phyloP scores from a whole-genome alignment of 2,329 filamentous ascomycete species.

The Catunica adiposa region DNA sequence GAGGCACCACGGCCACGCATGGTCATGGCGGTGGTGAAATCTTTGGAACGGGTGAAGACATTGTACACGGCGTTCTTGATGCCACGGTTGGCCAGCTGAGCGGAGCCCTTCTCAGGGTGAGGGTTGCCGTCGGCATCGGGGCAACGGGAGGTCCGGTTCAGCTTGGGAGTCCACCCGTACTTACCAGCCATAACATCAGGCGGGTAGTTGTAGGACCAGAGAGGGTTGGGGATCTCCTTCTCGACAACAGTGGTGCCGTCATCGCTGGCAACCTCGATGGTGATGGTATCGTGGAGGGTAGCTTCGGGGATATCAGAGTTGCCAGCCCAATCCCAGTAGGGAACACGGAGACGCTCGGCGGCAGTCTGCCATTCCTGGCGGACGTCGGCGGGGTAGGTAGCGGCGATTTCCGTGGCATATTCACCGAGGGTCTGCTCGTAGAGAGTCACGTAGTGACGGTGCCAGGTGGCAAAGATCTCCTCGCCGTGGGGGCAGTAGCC shows the following conservation, averaged over 20 bases:
- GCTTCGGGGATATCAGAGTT: slow-evolving; percentile 27
- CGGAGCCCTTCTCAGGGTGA: slow-evolving; percentile 27
- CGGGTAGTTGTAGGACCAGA: slow-evolving; percentile 36
- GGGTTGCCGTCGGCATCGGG: slow-evolving; percentile 18
- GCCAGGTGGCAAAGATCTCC: slow-evolving; percentile 36
- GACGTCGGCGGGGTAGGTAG: slow-evolving; percentile 24
- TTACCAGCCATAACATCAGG: slow-evolving; percentile 22
- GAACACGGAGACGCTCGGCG: slow-evolving; percentile 30
- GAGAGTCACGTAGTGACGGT: slow-evolving; percentile 37
- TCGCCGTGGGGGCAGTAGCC: slow-evolving; percentile 34
- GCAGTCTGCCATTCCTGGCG: slow-evolving; percentile 26
- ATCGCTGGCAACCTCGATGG: slow-evolving; percentile 27
- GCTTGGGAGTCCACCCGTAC: slow-evolving; percentile 23
- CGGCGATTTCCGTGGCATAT: slow-evolving; percentile 30
- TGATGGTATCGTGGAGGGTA: slow-evolving; percentile 22
- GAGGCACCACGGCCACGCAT: slow-evolving; percentile 24
- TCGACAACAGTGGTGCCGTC: slow-evolving; percentile 3
- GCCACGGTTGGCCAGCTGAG: slow-evolving; percentile 19
- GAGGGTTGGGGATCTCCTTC: slow-evolving; percentile 32
- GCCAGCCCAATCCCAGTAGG: slow-evolving; percentile 39
- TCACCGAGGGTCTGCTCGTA: slow-evolving; percentile 39
- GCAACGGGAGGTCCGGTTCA: slow-evolving; percentile 24
- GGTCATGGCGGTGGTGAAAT: slow-evolving; percentile 23
- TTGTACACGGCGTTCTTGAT: slow-evolving; percentile 29
- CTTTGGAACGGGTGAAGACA: slow-evolving; percentile 23